Evolutionary conservation across 768 basidiomycete species (phyloP), one percentile per base, ranked within the genome.

Genomic region (Podaxis sp.): DNA sequence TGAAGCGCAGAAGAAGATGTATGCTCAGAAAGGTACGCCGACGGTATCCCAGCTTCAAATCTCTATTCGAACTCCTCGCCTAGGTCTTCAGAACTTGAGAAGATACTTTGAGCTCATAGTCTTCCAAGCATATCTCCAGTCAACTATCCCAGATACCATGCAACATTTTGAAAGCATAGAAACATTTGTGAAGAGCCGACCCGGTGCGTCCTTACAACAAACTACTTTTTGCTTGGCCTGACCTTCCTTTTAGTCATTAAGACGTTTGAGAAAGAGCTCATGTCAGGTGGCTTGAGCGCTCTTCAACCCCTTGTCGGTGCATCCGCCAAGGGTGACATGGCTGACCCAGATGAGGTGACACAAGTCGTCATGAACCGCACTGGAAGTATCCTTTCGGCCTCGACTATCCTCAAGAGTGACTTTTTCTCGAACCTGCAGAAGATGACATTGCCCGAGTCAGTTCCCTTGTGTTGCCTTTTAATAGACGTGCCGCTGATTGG

Each of bases 361-460:
- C 84, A 89, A 64, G 84, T 96, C 3, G 96, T 99, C 36, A 81
- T 86, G 40, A 92, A 90, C 67, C 87, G 97, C 44, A 83, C 85
- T 8, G 97, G 97, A 8, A 85, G 82, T 64, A 92, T 99, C 63
- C 77, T 99, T 0, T 96, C 93, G 12, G 92, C 94, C 1, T 92
- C 88, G 4, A 94, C 95, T 0, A 97, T 99, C 68, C 79, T 99
- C 70, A 99, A 99, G 79, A 93, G 91, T 69, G 94, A 96, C 71
- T 94, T 95, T 80, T 96, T 96, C 82, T 87, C 87, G 5, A 93
- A 93, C 70, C 72, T 99, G 36, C 97, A 99, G 76, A 99, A 98
- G 79, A 94, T 97, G 88, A 92, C 93, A 3, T 79, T 99, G 2
- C 92, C 95, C 0, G 97, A 99, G 91, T 96, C 64, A 42, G 70